Conservation (phyloP, 805 yeast species). For the Wickerhamomyces strasburgensis region DNA sequence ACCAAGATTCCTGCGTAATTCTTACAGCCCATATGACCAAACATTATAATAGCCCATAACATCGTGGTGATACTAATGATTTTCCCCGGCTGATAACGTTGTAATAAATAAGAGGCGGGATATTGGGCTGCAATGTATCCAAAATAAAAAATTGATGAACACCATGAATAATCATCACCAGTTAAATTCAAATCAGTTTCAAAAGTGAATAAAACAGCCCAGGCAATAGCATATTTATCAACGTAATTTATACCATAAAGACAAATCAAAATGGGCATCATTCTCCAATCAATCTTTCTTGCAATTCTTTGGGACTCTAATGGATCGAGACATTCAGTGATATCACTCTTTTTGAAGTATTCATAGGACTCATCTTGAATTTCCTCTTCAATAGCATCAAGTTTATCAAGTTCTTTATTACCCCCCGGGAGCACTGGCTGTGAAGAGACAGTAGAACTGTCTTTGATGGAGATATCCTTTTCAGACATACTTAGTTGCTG, state of each 20-base stretch:
- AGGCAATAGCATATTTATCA: constrained; percentile 1
- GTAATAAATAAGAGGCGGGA: constrained; percentile 3
- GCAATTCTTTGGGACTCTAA: neutral
- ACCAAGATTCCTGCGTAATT: neutral
- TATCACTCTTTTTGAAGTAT: neutral
- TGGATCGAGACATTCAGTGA: neutral
- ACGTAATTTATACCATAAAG: neutral
- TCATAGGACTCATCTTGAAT: neutral
- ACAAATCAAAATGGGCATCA: neutral
- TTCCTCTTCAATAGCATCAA: neutral
- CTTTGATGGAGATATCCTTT: too few species aligned
- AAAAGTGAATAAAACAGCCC: neutral
- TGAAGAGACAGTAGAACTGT: too few species aligned
- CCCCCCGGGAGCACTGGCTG: too few species aligned
- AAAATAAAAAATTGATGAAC: constrained; percentile 1
- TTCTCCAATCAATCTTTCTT: constrained; percentile 1
- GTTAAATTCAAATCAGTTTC: neutral
- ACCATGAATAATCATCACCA: constrained; percentile 2
- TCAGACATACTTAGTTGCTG: too few species aligned
- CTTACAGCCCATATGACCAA: neutral
- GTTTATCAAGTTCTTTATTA: too few species aligned
- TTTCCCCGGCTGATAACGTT: constrained; percentile 1
- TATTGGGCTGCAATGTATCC: constrained; percentile 1
- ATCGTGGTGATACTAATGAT: neutral
- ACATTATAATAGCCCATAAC: neutral